These are phyloP conservation scores for Typha latifolia DNA, from an alignment of 176 grass and related monocot genomes.

Conservation along the genomic window DNA sequence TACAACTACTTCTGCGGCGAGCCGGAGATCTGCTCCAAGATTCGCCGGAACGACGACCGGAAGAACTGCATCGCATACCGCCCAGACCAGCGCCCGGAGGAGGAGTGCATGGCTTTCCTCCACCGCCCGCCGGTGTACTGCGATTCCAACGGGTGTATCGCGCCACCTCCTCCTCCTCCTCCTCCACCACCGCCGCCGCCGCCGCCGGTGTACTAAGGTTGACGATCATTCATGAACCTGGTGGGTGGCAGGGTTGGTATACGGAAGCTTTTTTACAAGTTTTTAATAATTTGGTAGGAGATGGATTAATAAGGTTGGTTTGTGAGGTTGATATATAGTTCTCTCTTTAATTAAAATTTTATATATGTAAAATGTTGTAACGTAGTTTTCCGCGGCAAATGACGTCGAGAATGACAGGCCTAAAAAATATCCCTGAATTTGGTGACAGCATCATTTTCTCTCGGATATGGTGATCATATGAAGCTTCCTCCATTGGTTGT, in stretches of 20 bases:
- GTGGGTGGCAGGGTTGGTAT: not conserved
- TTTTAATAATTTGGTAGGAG: too few relatives aligned
- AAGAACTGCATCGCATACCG: slow-evolving; percentile 71
- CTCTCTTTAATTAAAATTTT: too few relatives aligned
- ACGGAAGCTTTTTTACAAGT: too few relatives aligned
- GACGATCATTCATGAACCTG: not conserved
- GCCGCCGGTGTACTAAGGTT: slow-evolving; percentile 27
- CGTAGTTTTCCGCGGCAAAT: too few relatives aligned
- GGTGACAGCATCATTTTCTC: too few relatives aligned
- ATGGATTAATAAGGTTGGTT: too few relatives aligned
- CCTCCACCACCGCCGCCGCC: slow-evolving; percentile 16
- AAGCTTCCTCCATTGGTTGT: too few relatives aligned
- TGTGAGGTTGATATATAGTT: too few relatives aligned
- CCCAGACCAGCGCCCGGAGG: slow-evolving; percentile 51
- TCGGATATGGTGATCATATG: too few relatives aligned
- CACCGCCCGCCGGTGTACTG: slow-evolving; percentile 42
- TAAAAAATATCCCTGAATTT: too few relatives aligned
- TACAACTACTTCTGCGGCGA: slow-evolving; percentile 78
- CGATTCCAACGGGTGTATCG: slow-evolving; percentile 54
- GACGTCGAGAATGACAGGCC: too few relatives aligned
- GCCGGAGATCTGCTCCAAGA: slow-evolving; percentile 49
- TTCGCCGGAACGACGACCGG: slow-evolving; percentile 47
- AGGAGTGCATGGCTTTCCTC: slow-evolving; percentile 64
- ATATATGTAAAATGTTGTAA: too few relatives aligned
- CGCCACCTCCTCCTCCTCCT: slow-evolving; percentile 9